Conservation (phyloP, 805 yeast genomes). For the Sugiyamaella lignohabitans region DNA sequence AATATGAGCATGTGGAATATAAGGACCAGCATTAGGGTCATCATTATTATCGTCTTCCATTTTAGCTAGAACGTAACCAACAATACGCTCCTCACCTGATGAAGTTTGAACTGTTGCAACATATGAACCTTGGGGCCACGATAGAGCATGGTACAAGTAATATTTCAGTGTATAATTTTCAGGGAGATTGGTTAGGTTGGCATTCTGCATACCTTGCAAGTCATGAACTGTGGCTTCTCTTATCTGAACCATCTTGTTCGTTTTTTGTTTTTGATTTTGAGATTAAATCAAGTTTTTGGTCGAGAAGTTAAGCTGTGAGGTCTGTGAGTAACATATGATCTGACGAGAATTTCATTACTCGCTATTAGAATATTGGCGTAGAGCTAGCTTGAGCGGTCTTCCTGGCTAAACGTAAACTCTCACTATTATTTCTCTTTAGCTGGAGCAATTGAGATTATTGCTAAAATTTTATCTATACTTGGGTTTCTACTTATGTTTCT, state of each 20-base stretch:
- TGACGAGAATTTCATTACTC: too few species aligned
- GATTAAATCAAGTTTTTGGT: neutral
- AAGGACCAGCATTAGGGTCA: constrained; percentile 19
- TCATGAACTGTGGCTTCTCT: constrained; percentile 83
- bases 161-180: constrained; percentile 91
- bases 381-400: too few species aligned
- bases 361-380: too few species aligned
- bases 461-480: too few species aligned
- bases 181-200: constrained; percentile 84
- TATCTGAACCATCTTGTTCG: constrained; percentile 51
- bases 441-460: too few species aligned
- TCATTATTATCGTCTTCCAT: constrained; percentile 74
- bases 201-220: constrained; percentile 92
- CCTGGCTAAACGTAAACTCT: too few species aligned
- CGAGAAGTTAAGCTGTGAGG: neutral
- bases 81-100: constrained; percentile 70
- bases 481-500: too few species aligned
- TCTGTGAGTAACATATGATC: too few species aligned
- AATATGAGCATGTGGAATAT: constrained; percentile 77
- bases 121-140: constrained; percentile 97
- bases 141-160: constrained; percentile 84
- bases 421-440: too few species aligned
- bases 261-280: too few species aligned
- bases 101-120: constrained; percentile 73
- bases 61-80: constrained; percentile 94